A percentile compares a stretch with the other conserved stretches of the same genome.
Evolutionary conservation across 148 eudicot genomes (phyloP).

Genomic region (Rhododendron vialii): DNA sequence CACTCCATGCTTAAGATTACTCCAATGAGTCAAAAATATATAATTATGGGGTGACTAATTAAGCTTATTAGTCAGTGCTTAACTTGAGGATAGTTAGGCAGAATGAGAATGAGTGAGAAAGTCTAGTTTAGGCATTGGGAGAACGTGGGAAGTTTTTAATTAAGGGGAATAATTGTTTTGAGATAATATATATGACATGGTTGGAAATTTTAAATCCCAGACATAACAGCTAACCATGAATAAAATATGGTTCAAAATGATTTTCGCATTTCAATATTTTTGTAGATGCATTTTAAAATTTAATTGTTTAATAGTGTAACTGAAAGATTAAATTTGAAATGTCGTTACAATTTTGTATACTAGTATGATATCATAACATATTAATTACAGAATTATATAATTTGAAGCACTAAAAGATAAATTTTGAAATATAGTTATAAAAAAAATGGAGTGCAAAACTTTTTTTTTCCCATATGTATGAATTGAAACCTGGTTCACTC

Average conservation of each 20-base stretch:
- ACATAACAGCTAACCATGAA: neutral
- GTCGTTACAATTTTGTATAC: no score
- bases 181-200: neutral
- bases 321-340: no score
- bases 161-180: neutral
- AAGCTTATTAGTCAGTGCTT: neutral
- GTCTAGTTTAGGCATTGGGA: neutral
- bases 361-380: no score
- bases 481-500: no score
- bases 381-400: no score
- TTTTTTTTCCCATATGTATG: neutral
- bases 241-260: neutral
- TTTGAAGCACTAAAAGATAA: neutral
- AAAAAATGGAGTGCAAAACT: no score
- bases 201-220: neutral
- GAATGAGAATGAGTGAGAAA: neutral
- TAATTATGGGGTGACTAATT: neutral
- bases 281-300: no score
- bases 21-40: neutral
- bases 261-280: neutral
- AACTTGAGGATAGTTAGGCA: neutral
- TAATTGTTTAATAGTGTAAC: neutral
- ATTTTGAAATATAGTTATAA: no score
- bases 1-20: neutral
- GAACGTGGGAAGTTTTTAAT: neutral